A percentile compares a stretch with the other conserved stretches of the same genome.
Evolutionary conservation across 1,284 basidiomycete genomes (phyloP).

Genomic region (Cryptococcus deneoformans): DNA sequence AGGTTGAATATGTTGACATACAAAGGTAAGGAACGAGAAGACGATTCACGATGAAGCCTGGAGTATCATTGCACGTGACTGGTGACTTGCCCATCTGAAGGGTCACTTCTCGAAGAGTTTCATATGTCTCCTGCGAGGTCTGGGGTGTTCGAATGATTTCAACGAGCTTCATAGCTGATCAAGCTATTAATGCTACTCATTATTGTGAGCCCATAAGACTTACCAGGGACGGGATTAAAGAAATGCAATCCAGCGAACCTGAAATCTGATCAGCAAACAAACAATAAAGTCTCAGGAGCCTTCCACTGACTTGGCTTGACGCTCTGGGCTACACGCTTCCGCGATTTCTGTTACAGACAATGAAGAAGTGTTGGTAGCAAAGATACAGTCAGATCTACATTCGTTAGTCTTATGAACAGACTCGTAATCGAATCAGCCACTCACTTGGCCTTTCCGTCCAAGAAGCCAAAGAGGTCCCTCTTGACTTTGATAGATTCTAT

Average conservation of each 20-base stretch:
- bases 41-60: slow-evolving; percentile 58
- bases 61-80: slow-evolving; percentile 57
- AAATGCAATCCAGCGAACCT: slow-evolving; percentile 57
- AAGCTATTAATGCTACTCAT: slow-evolving; percentile 1
- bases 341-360: slow-evolving; percentile 56
- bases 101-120: slow-evolving; percentile 53
- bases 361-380: slow-evolving; percentile 58
- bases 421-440: slow-evolving; percentile 1
- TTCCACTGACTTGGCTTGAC: slow-evolving; percentile 44
- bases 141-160: slow-evolving; percentile 55
- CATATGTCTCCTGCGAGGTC: slow-evolving; percentile 53
- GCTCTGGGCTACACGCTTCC: slow-evolving; percentile 39
- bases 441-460: slow-evolving; percentile 54
- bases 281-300: not conserved
- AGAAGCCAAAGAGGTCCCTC: slow-evolving; percentile 55
- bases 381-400: slow-evolving; percentile 48
- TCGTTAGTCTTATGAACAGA: too few relatives aligned
- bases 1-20: slow-evolving; percentile 16
- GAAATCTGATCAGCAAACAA: slow-evolving; percentile 4
- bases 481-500: slow-evolving; percentile 59
- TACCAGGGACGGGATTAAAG: slow-evolving; percentile 52
- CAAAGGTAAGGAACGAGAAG: slow-evolving; percentile 56
- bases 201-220: not conserved
- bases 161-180: slow-evolving; percentile 57
- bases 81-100: slow-evolving; percentile 56